Evolutionary conservation across 305 asterid species (phyloP).

Genomic region (Stenogyne calaminthoides): DNA sequence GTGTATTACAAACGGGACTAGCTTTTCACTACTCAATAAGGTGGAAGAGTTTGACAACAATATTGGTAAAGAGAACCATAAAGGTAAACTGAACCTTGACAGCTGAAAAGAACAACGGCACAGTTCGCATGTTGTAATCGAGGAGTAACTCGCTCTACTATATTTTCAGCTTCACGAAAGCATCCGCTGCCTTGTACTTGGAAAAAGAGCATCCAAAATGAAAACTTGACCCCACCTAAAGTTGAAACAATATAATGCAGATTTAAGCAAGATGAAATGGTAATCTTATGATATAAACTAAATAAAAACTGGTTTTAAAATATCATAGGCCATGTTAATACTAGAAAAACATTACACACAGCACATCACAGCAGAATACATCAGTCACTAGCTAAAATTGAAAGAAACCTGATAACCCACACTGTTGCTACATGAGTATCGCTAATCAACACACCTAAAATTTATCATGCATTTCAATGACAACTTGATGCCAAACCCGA

Average conservation of each 20-base stretch:
- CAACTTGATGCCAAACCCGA: not conserved
- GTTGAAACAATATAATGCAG: slow-evolving; percentile 27
- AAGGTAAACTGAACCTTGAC: slow-evolving; percentile 67
- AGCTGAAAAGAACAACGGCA: slow-evolving; percentile 99
- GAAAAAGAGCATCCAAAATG: slow-evolving; percentile 99
- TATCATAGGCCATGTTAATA: not conserved
- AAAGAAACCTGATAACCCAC: not conserved
- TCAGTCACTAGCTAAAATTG: not conserved
- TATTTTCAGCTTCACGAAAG: slow-evolving; percentile 99
- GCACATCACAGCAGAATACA: not conserved
- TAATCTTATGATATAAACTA: slow-evolving; percentile 13
- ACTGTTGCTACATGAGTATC: slow-evolving; percentile 4
- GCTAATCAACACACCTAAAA: not conserved
- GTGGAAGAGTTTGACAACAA: slow-evolving; percentile 12
- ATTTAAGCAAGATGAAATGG: slow-evolving; percentile 25
- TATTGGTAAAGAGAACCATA: slow-evolving; percentile 22
- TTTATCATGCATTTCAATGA: not conserved
- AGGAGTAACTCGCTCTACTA: slow-evolving; percentile 97
- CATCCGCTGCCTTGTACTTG: slow-evolving; percentile 91
- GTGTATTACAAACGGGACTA: slow-evolving; percentile 3
- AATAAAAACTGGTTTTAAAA: not conserved
- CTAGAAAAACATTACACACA: slow-evolving; percentile 12
- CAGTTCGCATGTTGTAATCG: slow-evolving; percentile 99
- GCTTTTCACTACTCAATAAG: slow-evolving; percentile 7
- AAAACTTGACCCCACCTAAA: slow-evolving; percentile 99